Evolutionary conservation across 805 yeast species (phyloP).

Genomic region (Maudiozyma saulgeensis): DNA sequence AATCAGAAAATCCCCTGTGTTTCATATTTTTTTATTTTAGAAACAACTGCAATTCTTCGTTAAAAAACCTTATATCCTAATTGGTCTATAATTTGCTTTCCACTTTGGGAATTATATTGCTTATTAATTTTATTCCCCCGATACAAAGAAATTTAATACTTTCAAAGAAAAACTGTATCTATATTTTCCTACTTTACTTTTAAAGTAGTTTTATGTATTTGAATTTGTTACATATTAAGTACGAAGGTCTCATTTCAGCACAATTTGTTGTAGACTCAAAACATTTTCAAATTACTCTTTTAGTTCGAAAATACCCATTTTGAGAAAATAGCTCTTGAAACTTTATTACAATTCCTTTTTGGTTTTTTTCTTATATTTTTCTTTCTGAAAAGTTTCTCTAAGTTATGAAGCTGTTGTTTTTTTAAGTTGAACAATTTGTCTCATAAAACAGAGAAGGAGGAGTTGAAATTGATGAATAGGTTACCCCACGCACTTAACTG

Average conservation of each 20-base stretch:
- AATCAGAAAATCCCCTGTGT: neutral
- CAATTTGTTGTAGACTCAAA: too few species aligned
- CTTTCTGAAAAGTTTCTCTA: neutral
- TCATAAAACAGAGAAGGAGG: too few species aligned
- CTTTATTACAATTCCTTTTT: neutral
- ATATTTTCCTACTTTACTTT: neutral
- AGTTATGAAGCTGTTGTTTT: neutral
- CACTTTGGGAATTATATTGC: neutral
- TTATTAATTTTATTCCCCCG: too few species aligned
- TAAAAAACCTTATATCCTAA: neutral
- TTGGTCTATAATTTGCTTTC: neutral
- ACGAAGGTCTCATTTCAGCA: too few species aligned
- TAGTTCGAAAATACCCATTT: neutral
- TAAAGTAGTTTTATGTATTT: too few species aligned
- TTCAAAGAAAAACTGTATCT: neutral
- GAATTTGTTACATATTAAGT: too few species aligned
- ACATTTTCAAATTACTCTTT: neutral
- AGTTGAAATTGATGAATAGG: too few species aligned
- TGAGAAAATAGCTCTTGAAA: neutral
- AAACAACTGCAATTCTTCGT: neutral
- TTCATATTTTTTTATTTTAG: neutral
- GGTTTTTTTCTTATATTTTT: neutral
- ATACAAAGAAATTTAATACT: neutral
- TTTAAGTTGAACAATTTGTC: neutral
- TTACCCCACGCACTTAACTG: too few species aligned